Percentiles rank a stretch among this genome's conserved stretches.
These are phyloP conservation scores for Dianthus caryophyllus DNA, from an alignment of 148 eudicot species.

Conservation along the genomic window DNA sequence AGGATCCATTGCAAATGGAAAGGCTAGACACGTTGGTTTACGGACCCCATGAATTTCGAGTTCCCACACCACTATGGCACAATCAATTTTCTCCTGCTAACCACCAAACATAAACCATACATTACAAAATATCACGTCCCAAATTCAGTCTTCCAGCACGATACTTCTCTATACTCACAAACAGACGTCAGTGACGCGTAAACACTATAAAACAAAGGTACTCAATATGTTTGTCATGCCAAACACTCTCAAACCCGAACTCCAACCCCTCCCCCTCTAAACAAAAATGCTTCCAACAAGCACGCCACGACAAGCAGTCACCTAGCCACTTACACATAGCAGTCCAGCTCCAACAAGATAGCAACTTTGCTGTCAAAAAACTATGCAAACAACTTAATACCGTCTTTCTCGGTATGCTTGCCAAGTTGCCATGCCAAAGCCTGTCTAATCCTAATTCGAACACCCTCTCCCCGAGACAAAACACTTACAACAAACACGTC, in stretches of 20 bases:
- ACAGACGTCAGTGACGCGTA: neutral
- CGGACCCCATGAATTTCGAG: too few species aligned
- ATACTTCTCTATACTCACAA: neutral
- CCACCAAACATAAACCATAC: neutral
- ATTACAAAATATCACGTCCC: neutral
- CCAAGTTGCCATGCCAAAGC: too few species aligned
- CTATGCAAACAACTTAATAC: neutral
- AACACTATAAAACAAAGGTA: neutral
- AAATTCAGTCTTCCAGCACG: neutral
- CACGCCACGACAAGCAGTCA: neutral
- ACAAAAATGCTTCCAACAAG: neutral
- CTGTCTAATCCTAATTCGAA: too few species aligned
- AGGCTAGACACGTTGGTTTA: too few species aligned
- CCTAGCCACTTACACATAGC: neutral
- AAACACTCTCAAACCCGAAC: neutral
- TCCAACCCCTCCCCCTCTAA: neutral
- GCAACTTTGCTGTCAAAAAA: too few species aligned
- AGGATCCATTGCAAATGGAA: too few species aligned
- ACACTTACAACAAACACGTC: too few species aligned
- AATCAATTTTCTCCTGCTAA: neutral
- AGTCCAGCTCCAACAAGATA: neutral
- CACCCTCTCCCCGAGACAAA: too few species aligned
- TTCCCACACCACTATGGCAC: too few species aligned
- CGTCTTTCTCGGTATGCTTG: neutral
- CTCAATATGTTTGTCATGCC: neutral